Conservation (phyloP, 768 basidiomycete genomes). For the Gelatoporia subvermispora region DNA sequence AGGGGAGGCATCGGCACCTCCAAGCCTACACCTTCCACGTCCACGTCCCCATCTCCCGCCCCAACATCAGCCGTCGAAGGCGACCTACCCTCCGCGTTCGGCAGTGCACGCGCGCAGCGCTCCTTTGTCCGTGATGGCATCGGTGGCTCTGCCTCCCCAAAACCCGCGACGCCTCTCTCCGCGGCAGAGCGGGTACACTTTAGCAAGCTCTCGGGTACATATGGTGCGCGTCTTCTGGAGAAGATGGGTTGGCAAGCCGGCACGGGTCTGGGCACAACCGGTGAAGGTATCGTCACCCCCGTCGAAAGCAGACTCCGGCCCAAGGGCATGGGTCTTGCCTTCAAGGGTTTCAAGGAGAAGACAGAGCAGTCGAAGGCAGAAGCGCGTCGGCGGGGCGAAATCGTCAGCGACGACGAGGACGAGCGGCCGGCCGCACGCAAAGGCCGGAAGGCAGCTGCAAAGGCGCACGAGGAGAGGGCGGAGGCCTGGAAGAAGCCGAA, state of each 20-base stretch:
- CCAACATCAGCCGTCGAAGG: slow-evolving; percentile 33
- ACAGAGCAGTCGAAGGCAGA: slow-evolving; percentile 82
- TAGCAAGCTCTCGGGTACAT: slow-evolving; percentile 64
- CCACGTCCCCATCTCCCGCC: slow-evolving; percentile 29
- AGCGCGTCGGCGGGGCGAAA: slow-evolving; percentile 68
- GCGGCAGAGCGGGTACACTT: slow-evolving; percentile 78
- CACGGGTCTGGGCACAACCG: slow-evolving; percentile 66
- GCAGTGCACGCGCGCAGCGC: slow-evolving; percentile 35
- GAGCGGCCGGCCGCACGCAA: slow-evolving; percentile 37
- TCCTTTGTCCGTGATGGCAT: slow-evolving; percentile 53
- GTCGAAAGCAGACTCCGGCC: slow-evolving; percentile 82
- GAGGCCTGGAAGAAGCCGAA: slow-evolving; percentile 85
- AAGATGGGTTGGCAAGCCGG: slow-evolving; percentile 96
- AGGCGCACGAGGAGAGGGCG: slow-evolving; percentile 53
- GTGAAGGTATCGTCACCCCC: slow-evolving; percentile 84
- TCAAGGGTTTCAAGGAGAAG: slow-evolving; percentile 83
- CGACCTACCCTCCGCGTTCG: slow-evolving; percentile 36
- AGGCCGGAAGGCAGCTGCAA: slow-evolving; percentile 48
- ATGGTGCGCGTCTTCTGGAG: slow-evolving; percentile 85
- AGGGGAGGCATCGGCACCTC: slow-evolving; percentile 41
- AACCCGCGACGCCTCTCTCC: slow-evolving; percentile 46
- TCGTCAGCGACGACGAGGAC: slow-evolving; percentile 69
- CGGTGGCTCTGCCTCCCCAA: slow-evolving; percentile 33
- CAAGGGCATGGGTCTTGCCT: slow-evolving; percentile 83
- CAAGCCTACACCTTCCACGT: slow-evolving; percentile 37